Conservation (phyloP, 768 basidiomycete genomes). For the Pisolithus tinctorius region DNA sequence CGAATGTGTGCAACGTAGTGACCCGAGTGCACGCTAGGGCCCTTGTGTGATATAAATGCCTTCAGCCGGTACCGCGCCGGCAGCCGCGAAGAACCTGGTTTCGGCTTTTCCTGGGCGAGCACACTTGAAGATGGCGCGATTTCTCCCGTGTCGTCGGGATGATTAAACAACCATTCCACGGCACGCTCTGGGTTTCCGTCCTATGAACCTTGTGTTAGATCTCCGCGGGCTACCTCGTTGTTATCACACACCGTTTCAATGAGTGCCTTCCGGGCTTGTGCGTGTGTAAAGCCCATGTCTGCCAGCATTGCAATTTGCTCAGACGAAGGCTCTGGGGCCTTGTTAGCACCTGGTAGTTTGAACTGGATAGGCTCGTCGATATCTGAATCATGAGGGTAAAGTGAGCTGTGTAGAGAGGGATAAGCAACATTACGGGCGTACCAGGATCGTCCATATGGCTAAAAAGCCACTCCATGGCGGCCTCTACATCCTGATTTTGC, state of each 20-base stretch:
- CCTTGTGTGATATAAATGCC: slow-evolving; percentile 97
- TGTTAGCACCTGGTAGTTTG: slow-evolving; percentile 15
- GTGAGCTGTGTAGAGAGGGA: not conserved
- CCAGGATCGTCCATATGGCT: slow-evolving; percentile 92
- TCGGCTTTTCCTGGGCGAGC: slow-evolving; percentile 16
- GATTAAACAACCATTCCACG: slow-evolving; percentile 93
- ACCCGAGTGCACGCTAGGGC: slow-evolving; percentile 89
- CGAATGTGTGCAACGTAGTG: slow-evolving; percentile 86
- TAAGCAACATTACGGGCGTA: slow-evolving; percentile 21
- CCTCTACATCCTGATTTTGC: slow-evolving; percentile 65
- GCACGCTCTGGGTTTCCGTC: slow-evolving; percentile 75
- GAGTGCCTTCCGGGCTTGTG: slow-evolving; percentile 84
- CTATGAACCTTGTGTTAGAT: slow-evolving; percentile 29
- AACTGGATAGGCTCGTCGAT: slow-evolving; percentile 73
- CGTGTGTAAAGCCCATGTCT: slow-evolving; percentile 88
- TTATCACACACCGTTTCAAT: slow-evolving; percentile 64
- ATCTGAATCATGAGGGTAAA: slow-evolving; percentile 38
- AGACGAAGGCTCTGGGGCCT: slow-evolving; percentile 48
- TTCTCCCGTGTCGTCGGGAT: slow-evolving; percentile 82
- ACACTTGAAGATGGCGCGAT: slow-evolving; percentile 26
- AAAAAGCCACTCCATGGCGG: slow-evolving; percentile 96
- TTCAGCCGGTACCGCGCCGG: slow-evolving; percentile 80
- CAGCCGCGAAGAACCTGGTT: slow-evolving; percentile 49
- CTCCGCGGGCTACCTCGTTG: too few species aligned
- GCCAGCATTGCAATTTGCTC: slow-evolving; percentile 69